Conservation (phyloP, 73 alveolate species). For the Stentor roeselii region DNA sequence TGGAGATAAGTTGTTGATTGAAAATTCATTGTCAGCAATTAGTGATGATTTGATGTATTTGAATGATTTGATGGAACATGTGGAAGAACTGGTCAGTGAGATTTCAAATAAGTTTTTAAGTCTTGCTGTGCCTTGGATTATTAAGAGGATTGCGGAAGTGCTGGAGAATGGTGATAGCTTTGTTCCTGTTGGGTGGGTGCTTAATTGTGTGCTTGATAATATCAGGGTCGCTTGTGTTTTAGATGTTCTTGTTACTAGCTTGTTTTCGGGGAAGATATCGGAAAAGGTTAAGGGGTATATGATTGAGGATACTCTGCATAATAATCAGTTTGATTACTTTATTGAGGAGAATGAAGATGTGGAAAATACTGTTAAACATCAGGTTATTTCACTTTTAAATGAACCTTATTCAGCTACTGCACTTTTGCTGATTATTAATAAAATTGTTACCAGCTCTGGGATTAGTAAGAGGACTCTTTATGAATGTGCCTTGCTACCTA, state of each 20-base stretch:
- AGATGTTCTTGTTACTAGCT: not conserved
- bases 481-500: not conserved
- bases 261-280: not conserved
- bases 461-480: too few relatives aligned
- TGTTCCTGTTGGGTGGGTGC: not conserved
- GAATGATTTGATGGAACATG: conserved; percentile 13
- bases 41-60: not conserved
- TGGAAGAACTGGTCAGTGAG: not conserved
- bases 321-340: not conserved
- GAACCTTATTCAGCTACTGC: not conserved
- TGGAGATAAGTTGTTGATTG: not conserved
- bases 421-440: not conserved
- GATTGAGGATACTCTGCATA: not conserved
- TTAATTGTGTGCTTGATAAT: not conserved
- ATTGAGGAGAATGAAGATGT: not conserved
- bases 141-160: not conserved
- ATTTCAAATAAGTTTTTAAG: not conserved
- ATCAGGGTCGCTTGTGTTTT: not conserved
- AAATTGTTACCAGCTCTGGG: not conserved
- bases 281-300: not conserved
- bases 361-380: not conserved
- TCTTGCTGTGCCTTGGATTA: not conserved
- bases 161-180: not conserved
- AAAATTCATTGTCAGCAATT: not conserved
- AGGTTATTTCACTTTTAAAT: not conserved